Base-by-base conservation (phyloP, 2,329 filamentous ascomycete species). In the Ceratocystis lukuohia region DNA sequence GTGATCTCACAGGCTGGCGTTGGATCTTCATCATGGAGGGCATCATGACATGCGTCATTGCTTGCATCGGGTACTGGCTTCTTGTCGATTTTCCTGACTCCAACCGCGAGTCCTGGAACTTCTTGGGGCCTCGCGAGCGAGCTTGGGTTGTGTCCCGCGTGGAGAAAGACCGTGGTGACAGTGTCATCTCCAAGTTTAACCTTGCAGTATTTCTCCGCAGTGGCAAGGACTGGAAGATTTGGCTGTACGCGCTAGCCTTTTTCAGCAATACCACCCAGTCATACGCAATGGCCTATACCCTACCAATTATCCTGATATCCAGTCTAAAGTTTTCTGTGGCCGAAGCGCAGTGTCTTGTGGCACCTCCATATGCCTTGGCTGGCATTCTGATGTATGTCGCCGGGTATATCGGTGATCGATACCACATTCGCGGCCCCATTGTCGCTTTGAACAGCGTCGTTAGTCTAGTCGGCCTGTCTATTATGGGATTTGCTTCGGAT, bases 221-320 rank as follows among this genome's bases (percentile, higher is more conserved):
- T 25, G 80, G 77, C 0, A 68, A 71, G 1, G 81, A 86, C 75
- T 79, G 76, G 77, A 83, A 82, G 73, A 77, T 87, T 67, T 88
- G 85, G 85, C 79, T 74, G 0, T 87, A 85, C 70, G 83, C 80
- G 65, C 70, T 84, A 70, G 78, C 86, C 70, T 83, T 82, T 72
- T 84, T 84, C 76, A 84, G 83, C 74, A 82, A 83, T 1, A 91
- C 88, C 0, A 88, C 88, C 10, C 82, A 89, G 63, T 81, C 82
- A 1, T 94, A 94, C 73, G 84, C 88, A 0, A 81, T 94, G 7
- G 87, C 88, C 1, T 93, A 88, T 74, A 93, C 92, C 72, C 76
- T 92, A 3, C 89, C 89, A 5, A 83, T 92, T 71, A 89, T 94
- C 70, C 82, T 95, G 15, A 75, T 77, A 62, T 71, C 71, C 45